Percentiles rank a stretch among this genome's conserved stretches.
These are phyloP conservation scores for Toxicodendron radicans DNA, from an alignment of 345 rosid species.

Conservation along the genomic window DNA sequence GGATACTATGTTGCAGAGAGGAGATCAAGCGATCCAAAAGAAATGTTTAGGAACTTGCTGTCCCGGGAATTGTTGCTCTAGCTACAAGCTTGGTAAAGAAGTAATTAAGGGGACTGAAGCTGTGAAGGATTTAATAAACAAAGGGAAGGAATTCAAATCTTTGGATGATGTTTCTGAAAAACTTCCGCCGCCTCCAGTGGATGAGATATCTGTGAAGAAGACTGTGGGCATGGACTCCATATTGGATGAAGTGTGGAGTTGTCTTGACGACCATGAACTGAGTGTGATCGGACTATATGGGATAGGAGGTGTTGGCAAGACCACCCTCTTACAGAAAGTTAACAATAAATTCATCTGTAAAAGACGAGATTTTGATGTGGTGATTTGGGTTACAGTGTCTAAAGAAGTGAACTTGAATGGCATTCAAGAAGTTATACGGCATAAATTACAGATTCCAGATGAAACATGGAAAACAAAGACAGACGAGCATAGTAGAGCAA, in stretches of 20 bases:
- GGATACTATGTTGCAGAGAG: neutral
- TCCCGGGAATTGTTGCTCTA: neutral
- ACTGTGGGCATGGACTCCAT: neutral
- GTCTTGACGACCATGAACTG: neutral
- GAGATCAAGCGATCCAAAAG: neutral
- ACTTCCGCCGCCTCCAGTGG: neutral
- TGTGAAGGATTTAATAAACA: neutral
- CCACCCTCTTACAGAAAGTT: slow-evolving; percentile 4
- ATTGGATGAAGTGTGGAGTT: neutral
- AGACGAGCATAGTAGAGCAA: neutral
- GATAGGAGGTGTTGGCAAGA: slow-evolving; percentile 7
- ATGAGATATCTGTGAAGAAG: neutral
- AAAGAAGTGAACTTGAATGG: neutral
- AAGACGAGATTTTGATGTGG: neutral
- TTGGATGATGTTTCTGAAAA: neutral
- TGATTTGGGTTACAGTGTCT: neutral
- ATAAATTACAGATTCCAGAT: neutral
- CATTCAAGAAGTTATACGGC: neutral
- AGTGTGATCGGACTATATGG: neutral
- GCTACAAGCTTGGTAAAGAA: neutral
- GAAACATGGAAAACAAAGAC: neutral
- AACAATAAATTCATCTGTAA: neutral
- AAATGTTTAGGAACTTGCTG: slow-evolving; percentile 5
- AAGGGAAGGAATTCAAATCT: neutral
- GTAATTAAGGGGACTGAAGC: neutral